phyloP scores from a whole-genome alignment of 768 basidiomycete species.

The Mycena latifolia region DNA sequence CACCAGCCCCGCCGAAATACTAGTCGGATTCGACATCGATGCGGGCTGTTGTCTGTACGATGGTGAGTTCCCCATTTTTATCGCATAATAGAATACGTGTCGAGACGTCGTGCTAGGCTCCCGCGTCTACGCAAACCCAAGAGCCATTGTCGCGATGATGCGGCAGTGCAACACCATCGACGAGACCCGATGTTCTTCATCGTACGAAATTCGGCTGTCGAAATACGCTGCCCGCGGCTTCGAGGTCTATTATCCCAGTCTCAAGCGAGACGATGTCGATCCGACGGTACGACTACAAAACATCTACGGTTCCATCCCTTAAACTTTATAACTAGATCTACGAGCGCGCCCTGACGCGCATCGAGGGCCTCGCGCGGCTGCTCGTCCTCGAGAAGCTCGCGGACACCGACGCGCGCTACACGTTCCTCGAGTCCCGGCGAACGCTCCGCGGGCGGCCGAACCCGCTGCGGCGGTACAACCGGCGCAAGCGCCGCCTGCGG shows the following conservation, averaged over 20 bases:
- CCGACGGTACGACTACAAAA: slow-evolving; percentile 56
- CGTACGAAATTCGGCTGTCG: slow-evolving; percentile 69
- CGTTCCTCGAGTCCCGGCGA: slow-evolving; percentile 60
- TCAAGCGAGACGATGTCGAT: slow-evolving; percentile 64
- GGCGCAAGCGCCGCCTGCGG: slow-evolving; percentile 42
- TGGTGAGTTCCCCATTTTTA: slow-evolving; percentile 38
- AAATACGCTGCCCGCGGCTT: slow-evolving; percentile 68
- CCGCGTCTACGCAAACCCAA: slow-evolving; percentile 70
- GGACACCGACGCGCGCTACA: slow-evolving; percentile 53
- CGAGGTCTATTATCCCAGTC: slow-evolving; percentile 66
- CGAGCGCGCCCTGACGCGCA: slow-evolving; percentile 66
- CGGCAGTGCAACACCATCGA: slow-evolving; percentile 72
- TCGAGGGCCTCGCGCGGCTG: slow-evolving; percentile 70
- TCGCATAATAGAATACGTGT: too few relatives aligned
- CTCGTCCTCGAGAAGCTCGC: slow-evolving; percentile 69
- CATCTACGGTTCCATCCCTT: too few relatives aligned
- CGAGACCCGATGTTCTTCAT: slow-evolving; percentile 69
- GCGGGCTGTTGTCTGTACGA: slow-evolving; percentile 70
- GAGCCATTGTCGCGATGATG: slow-evolving; percentile 71
- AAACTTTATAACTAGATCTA: slow-evolving; percentile 56
- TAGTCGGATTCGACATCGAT: slow-evolving; percentile 77
- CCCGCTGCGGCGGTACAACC: slow-evolving; percentile 39
- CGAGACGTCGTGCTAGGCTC: slow-evolving; percentile 10
- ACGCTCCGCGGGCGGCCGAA: slow-evolving; percentile 62
- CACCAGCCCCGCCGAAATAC: slow-evolving; percentile 69